phyloP scores from a whole-genome alignment of 2,329 filamentous ascomycete genomes.

The Coniochaeta hoffmannii region DNA sequence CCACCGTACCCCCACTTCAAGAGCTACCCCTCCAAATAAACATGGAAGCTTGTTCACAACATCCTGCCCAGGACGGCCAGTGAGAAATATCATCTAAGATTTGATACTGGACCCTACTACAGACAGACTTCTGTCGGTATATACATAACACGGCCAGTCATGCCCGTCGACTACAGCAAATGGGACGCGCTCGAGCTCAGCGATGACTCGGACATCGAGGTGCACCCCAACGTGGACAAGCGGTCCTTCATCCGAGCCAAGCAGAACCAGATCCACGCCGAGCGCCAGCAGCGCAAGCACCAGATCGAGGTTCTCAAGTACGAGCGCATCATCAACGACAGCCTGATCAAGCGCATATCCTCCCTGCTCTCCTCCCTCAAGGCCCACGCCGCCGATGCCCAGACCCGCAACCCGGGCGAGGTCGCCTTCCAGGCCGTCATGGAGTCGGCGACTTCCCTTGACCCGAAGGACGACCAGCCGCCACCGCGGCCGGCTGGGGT shows the following conservation, averaged over 20 bases:
- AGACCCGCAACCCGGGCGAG: slow-evolving; percentile 63
- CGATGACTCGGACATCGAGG: slow-evolving; percentile 96
- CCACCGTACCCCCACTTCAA: not conserved
- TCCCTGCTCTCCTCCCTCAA: slow-evolving; percentile 67
- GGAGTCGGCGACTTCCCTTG: slow-evolving; percentile 60
- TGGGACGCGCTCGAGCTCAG: slow-evolving; percentile 91
- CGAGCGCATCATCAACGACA: slow-evolving; percentile 88
- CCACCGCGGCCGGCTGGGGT: slow-evolving; percentile 72
- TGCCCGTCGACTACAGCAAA: slow-evolving; percentile 51
- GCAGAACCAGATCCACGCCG: slow-evolving; percentile 92
- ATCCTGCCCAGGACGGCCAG: too few species aligned
- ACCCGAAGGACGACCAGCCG: slow-evolving; percentile 67
- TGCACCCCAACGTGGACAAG: slow-evolving; percentile 98
- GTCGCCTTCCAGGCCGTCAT: slow-evolving; percentile 85
- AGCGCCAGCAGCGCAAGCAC: slow-evolving; percentile 75
- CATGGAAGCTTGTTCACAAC: not conserved
- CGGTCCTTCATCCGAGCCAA: slow-evolving; percentile 97
- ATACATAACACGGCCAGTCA: too few species aligned
- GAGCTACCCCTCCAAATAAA: not conserved
- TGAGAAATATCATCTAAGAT: too few species aligned
- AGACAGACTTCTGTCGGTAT: too few species aligned
- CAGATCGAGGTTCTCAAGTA: slow-evolving; percentile 91
- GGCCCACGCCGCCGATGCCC: slow-evolving; percentile 61
- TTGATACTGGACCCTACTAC: too few species aligned
- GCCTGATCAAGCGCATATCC: slow-evolving; percentile 77